A percentile compares a stretch with the other conserved stretches of the same genome.
Conservation (phyloP, 805 yeast genomes). For the Schwanniomyces occidentalis region DNA sequence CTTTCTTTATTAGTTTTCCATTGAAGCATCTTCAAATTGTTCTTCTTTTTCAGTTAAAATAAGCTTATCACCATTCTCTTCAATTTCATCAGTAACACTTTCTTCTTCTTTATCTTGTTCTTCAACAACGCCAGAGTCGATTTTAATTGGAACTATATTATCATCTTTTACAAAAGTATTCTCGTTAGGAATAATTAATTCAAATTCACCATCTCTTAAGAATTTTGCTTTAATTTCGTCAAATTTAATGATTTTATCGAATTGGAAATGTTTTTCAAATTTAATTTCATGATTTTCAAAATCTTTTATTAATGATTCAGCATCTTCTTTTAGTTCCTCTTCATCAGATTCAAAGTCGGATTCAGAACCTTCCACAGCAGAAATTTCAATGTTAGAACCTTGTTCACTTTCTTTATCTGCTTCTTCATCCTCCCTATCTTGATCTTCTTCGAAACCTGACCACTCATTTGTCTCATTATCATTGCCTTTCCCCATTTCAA, state of each 20-base stretch:
- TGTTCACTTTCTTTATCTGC: conserved; percentile 14
- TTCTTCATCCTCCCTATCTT: conserved; percentile 14
- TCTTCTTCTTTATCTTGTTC: conserved; percentile 14
- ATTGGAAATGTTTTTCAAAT: conserved; percentile 44
- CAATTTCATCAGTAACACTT: conserved; percentile 12
- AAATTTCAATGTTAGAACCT: neutral
- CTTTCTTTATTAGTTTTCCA: too few relatives aligned
- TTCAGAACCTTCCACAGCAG: conserved; percentile 14
- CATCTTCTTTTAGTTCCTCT: conserved; percentile 43
- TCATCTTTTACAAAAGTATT: conserved; percentile 11
- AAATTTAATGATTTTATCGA: conserved; percentile 38
- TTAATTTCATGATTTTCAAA: conserved; percentile 39
- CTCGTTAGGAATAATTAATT: conserved; percentile 41
- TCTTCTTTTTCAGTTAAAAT: too few relatives aligned
- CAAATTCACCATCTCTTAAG: conserved; percentile 40
- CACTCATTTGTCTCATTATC: conserved; percentile 16
- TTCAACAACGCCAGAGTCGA: conserved; percentile 16
- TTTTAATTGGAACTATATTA: conserved; percentile 26
- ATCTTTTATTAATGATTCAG: conserved; percentile 36
- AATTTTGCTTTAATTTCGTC: conserved; percentile 40
- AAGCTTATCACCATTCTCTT: neutral
- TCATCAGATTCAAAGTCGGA: conserved; percentile 20
- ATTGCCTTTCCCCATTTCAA: conserved; percentile 16
- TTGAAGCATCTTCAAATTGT: too few relatives aligned
- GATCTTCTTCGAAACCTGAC: conserved; percentile 9